Percentiles rank a stretch among this genome's conserved stretches.
Evolutionary conservation across 2,329 filamentous ascomycete genomes (phyloP).

Genomic region (Colletotrichum sp.): DNA sequence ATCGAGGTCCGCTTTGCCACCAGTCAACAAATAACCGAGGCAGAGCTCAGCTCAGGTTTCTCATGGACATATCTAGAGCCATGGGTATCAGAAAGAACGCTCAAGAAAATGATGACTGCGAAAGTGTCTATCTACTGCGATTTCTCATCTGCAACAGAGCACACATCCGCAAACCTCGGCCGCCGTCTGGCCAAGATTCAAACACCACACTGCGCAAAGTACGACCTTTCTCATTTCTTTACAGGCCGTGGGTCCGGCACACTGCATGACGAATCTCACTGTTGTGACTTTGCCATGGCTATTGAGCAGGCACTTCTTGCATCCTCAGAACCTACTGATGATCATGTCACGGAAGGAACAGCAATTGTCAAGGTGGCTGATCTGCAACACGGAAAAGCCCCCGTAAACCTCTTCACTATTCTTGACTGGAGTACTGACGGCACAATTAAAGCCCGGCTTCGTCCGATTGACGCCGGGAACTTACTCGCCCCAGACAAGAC

Average conservation of each 20-base stretch:
- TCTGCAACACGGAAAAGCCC: background rate
- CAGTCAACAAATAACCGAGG: background rate
- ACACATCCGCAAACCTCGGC: background rate
- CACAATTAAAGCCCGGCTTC: background rate
- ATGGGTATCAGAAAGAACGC: background rate
- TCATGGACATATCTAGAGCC: background rate
- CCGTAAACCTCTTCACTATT: background rate
- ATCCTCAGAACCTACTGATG: background rate
- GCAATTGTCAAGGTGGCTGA: background rate
- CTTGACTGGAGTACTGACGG: background rate
- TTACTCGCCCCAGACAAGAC: constrained; percentile 28
- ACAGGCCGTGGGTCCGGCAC: background rate
- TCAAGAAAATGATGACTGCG: background rate
- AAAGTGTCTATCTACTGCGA: background rate
- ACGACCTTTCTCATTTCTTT: background rate
- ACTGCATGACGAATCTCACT: background rate
- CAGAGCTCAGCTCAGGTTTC: background rate
- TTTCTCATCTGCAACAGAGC: background rate
- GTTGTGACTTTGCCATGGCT: background rate
- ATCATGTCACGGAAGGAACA: background rate
- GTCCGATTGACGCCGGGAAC: background rate
- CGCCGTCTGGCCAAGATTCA: background rate
- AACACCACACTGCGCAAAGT: background rate
- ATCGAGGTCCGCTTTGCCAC: background rate
- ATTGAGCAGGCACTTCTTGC: background rate